Evolutionary conservation across 1,139 yeast genomes (phyloP).

Genomic region (Yamadazyma sp.): DNA sequence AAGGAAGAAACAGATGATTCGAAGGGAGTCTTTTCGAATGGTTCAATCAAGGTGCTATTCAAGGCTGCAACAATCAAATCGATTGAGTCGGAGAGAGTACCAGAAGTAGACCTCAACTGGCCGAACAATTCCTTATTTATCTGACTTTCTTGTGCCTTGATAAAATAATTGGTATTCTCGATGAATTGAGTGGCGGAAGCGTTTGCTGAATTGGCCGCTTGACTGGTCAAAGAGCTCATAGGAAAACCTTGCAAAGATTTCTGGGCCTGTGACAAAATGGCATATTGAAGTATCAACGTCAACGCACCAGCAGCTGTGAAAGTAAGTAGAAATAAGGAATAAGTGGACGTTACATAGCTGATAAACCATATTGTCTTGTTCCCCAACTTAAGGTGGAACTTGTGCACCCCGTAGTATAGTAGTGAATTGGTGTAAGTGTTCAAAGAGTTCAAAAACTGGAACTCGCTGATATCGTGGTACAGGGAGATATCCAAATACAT

Average conservation of each 20-base stretch:
- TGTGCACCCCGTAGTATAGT: constrained; percentile 14
- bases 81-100: constrained; percentile 47
- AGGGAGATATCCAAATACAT: constrained; percentile 19
- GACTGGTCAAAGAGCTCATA: constrained; percentile 1
- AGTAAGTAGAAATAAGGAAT: constrained; percentile 43
- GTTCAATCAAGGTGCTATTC: constrained; percentile 29
- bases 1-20: constrained; percentile 62
- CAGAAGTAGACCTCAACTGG: constrained; percentile 57
- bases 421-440: constrained; percentile 21
- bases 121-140: constrained; percentile 70
- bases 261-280: constrained; percentile 30
- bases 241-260: constrained; percentile 9
- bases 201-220: constrained; percentile 3
- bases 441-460: constrained; percentile 11
- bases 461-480: constrained; percentile 9
- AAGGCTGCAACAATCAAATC: constrained; percentile 32
- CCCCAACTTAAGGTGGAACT: constrained; percentile 3
- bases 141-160: constrained; percentile 29
- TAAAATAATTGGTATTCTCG: constrained; percentile 22
- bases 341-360: constrained; percentile 48
- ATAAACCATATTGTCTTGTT: constrained; percentile 41
- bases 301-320: constrained; percentile 51
- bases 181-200: constrained; percentile 10
- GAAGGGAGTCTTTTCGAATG: constrained; percentile 70
- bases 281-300: constrained; percentile 47